A percentile compares a stretch with the other conserved stretches of the same genome.
These are phyloP conservation scores for Asterochloris sp. DNA, from an alignment of 139 green algal species.

Conservation along the genomic window DNA sequence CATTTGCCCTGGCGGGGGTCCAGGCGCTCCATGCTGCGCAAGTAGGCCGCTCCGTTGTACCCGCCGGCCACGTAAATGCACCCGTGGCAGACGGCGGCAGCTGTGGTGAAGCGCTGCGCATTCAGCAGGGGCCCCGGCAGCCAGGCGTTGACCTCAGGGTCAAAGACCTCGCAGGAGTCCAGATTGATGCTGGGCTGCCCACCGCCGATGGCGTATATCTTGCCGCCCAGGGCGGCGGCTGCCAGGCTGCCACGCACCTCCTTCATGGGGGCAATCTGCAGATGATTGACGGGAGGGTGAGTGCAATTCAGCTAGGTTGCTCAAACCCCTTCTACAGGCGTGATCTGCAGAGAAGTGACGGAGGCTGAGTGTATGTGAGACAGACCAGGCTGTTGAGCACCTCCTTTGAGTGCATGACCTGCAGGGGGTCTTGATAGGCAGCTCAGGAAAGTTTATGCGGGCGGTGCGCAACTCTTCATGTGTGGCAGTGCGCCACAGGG, in stretches of 20 bases:
- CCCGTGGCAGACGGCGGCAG: conserved; percentile 22
- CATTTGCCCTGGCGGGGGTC: conserved; percentile 40
- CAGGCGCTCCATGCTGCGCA: conserved; percentile 30
- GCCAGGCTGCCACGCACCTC: conserved; percentile 32
- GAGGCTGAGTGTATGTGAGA: no score
- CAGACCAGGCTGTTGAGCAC: no score
- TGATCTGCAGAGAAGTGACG: no score
- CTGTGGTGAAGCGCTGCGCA: conserved; percentile 34
- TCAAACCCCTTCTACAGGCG: neutral
- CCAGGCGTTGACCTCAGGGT: conserved; percentile 31
- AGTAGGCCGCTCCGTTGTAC: conserved; percentile 29
- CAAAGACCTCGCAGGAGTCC: conserved; percentile 32
- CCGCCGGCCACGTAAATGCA: conserved; percentile 38
- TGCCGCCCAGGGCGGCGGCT: conserved; percentile 20
- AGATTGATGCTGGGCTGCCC: conserved; percentile 23
- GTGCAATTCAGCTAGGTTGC: neutral
- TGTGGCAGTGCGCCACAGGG: no score
- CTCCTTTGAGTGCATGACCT: no score
- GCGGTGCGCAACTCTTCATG: no score
- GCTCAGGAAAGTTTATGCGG: no score
- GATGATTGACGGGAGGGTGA: neutral
- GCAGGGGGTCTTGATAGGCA: no score
- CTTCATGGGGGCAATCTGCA: conserved; percentile 29
- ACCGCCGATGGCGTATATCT: conserved; percentile 39
- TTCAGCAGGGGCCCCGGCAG: conserved; percentile 23